phyloP scores from a whole-genome alignment of 306 rosid species.

The Lathyrus sativus region DNA sequence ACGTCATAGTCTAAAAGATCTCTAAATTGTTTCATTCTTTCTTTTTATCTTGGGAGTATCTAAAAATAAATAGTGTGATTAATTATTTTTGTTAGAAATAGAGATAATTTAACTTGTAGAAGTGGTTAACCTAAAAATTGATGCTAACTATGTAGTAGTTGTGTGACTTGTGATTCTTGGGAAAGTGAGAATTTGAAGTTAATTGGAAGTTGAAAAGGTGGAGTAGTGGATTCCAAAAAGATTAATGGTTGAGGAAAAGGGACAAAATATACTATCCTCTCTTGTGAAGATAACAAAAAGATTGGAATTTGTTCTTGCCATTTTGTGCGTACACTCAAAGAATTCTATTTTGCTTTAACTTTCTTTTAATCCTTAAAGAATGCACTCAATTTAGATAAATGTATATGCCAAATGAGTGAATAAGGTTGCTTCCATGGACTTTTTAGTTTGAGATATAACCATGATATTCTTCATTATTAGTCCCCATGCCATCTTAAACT shows the following conservation, averaged over 20 bases:
- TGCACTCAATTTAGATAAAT: neutral
- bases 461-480: neutral
- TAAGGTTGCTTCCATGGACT: neutral
- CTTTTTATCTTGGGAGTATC: no score
- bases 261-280: conserved; percentile 43
- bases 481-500: neutral
- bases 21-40: no score
- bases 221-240: conserved; percentile 37
- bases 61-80: neutral
- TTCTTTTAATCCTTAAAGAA: conserved; percentile 19
- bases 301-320: conserved; percentile 38
- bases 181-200: neutral
- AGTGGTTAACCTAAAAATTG: neutral
- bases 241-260: conserved; percentile 22
- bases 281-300: conserved; percentile 33
- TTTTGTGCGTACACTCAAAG: conserved; percentile 40
- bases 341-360: conserved; percentile 34
- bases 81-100: neutral
- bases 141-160: neutral
- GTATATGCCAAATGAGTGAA: conserved; percentile 8
- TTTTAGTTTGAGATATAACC: neutral
- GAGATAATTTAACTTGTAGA: neutral
- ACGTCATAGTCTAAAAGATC: no score
- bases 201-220: conserved; percentile 31
- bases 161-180: neutral